Conservation (phyloP, 2,329 filamentous ascomycete genomes). For the Aspergillus sp. region DNA sequence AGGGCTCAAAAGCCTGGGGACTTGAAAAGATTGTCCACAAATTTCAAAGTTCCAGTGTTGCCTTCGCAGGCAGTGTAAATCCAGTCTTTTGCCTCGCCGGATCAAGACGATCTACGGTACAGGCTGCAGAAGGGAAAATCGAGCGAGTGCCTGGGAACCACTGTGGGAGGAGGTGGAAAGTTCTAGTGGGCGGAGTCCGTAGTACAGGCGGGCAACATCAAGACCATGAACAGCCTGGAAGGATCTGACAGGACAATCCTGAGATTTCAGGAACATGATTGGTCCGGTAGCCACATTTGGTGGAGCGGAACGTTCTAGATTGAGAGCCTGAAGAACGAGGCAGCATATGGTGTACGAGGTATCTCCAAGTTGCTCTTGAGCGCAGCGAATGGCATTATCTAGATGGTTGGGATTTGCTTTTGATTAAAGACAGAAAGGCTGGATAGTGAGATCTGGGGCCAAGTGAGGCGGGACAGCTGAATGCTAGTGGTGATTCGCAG, state of each 20-base stretch:
- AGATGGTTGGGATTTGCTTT: background rate
- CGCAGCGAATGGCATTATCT: background rate
- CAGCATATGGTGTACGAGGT: background rate
- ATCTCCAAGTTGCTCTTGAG: too few relatives aligned
- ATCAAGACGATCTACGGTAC: too few relatives aligned
- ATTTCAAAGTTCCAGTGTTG: background rate
- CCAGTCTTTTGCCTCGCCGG: background rate
- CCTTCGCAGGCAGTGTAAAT: background rate
- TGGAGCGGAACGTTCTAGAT: slow-evolving; percentile 38
- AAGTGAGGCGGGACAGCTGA: background rate
- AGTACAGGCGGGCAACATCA: background rate
- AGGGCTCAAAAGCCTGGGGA: background rate
- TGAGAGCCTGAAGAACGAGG: slow-evolving; percentile 19
- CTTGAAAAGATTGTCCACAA: too few relatives aligned
- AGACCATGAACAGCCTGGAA: background rate
- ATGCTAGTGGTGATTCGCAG: background rate
- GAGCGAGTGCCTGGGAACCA: background rate
- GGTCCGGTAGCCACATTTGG: slow-evolving; percentile 11
- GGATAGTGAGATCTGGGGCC: background rate
- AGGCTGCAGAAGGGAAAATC: background rate
- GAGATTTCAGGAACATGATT: slow-evolving; percentile 7
- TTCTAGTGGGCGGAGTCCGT: slow-evolving; percentile 6
- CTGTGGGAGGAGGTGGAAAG: slow-evolving; percentile 3
- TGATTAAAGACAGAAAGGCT: background rate
- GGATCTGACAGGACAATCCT: slow-evolving; percentile 9